phyloP scores from a whole-genome alignment of 805 yeast genomes.

The Saccharomyces mikatae region DNA sequence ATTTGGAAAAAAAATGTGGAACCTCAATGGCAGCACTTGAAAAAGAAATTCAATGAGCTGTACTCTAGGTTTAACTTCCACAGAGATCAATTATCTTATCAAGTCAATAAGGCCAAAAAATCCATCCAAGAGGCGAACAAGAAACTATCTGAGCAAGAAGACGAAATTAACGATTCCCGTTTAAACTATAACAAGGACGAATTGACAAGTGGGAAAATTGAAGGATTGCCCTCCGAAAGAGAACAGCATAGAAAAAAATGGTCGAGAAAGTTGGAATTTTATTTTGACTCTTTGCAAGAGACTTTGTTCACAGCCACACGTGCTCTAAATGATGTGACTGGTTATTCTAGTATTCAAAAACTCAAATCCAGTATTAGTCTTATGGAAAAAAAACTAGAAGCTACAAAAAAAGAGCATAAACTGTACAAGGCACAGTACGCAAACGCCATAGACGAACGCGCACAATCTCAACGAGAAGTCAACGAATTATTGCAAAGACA shows the following conservation, averaged over 20 bases:
- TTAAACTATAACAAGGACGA: slow-evolving; percentile 33
- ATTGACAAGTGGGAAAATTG: slow-evolving; percentile 24
- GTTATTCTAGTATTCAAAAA: slow-evolving; percentile 72
- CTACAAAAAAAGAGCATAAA: slow-evolving; percentile 42
- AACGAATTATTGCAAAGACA: slow-evolving; percentile 84
- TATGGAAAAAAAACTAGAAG: slow-evolving; percentile 44
- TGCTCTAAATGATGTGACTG: slow-evolving; percentile 83
- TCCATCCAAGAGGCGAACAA: slow-evolving; percentile 33
- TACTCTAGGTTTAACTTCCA: slow-evolving; percentile 7
- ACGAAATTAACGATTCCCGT: slow-evolving; percentile 27
- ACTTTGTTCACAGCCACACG: slow-evolving; percentile 53
- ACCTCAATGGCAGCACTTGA: slow-evolving; percentile 10
- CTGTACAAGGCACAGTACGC: slow-evolving; percentile 44
- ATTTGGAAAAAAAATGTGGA: slow-evolving; percentile 5
- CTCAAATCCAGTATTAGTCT: slow-evolving; percentile 53
- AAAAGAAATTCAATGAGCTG: slow-evolving; percentile 6
- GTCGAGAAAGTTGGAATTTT: slow-evolving; percentile 40
- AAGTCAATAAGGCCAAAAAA: slow-evolving; percentile 25
- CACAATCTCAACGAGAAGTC: slow-evolving; percentile 70
- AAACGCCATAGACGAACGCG: slow-evolving; percentile 54
- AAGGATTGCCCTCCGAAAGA: slow-evolving; percentile 39
- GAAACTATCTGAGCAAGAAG: slow-evolving; percentile 32
- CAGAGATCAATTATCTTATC: slow-evolving; percentile 12
- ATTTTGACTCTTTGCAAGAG: slow-evolving; percentile 48
- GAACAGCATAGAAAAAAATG: slow-evolving; percentile 34